phyloP scores from a whole-genome alignment of 1,139 yeast species.

The Candida tunisiensis region DNA sequence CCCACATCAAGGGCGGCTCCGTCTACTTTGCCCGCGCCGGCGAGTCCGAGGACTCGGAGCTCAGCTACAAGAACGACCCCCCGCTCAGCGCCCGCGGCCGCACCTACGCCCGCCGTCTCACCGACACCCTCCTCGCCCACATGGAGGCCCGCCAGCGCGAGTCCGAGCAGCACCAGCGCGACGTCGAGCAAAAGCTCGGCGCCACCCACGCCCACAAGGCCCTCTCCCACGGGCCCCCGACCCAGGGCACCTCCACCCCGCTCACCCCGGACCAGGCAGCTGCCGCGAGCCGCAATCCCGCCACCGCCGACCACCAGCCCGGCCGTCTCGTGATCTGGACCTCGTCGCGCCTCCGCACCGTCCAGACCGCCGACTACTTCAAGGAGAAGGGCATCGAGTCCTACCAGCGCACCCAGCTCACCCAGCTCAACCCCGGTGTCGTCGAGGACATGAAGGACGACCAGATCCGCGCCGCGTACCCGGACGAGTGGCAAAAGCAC shows the following conservation, averaged over 20 bases:
- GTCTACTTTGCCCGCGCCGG: constrained; percentile 68
- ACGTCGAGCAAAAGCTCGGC: neutral
- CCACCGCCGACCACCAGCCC: constrained; percentile 9
- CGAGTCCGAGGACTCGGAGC: constrained; percentile 11
- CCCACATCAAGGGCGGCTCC: constrained; percentile 69
- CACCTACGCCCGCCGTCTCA: constrained; percentile 22
- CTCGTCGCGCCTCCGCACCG: constrained; percentile 71
- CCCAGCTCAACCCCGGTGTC: constrained; percentile 85
- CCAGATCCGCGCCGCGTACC: constrained; percentile 42
- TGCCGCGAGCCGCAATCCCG: constrained; percentile 11
- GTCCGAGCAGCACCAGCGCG: constrained; percentile 39
- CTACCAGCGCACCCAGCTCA: constrained; percentile 63
- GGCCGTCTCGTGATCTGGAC: constrained; percentile 58
- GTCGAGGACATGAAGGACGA: constrained; percentile 50
- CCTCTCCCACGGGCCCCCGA: constrained; percentile 7
- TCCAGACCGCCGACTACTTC: constrained; percentile 61
- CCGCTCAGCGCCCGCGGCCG: constrained; percentile 20
- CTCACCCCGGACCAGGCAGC: constrained; percentile 10
- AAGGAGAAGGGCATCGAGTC: constrained; percentile 40
- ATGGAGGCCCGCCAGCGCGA: constrained; percentile 32
- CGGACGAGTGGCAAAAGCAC: constrained; percentile 54
- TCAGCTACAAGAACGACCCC: constrained; percentile 20
- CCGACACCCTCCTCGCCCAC: constrained; percentile 23
- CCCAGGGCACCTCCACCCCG: constrained; percentile 12
- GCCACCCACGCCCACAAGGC: neutral